A percentile compares a stretch with the other conserved stretches of the same genome.
Conservation (phyloP, 805 yeast species). For the Candida odintsovae region DNA sequence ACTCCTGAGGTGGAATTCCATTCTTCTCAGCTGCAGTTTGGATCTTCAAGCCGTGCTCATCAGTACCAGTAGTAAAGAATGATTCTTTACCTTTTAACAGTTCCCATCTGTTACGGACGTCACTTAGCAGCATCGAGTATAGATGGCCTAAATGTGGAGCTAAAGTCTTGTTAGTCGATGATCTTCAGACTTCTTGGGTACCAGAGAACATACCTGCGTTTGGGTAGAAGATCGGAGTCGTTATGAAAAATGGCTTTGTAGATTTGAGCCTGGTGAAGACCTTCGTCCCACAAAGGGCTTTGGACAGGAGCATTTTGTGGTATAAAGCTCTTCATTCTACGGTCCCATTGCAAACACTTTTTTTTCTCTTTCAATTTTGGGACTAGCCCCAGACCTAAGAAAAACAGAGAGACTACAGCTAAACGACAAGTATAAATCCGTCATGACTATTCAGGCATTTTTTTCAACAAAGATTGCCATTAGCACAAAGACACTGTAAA, state of each 20-base stretch:
- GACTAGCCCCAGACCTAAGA: background rate
- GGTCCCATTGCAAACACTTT: background rate
- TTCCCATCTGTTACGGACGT: slow-evolving; percentile 73
- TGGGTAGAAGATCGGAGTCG: slow-evolving; percentile 95
- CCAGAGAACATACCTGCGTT: slow-evolving; percentile 52
- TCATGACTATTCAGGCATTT: background rate
- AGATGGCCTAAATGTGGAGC: slow-evolving; percentile 92
- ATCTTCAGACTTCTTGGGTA: background rate
- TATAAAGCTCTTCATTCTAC: background rate
- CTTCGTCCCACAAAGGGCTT: background rate
- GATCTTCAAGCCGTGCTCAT: slow-evolving; percentile 93
- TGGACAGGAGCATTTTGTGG: background rate
- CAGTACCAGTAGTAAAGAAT: slow-evolving; percentile 84
- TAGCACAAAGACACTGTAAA: slow-evolving; percentile 89
- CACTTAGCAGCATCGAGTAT: slow-evolving; percentile 81
- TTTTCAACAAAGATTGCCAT: slow-evolving; percentile 79
- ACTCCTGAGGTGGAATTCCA: slow-evolving; percentile 49
- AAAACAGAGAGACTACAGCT: background rate
- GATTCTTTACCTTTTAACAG: slow-evolving; percentile 36
- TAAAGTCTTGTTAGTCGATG: background rate
- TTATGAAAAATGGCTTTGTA: slow-evolving; percentile 39
- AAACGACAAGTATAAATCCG: background rate
- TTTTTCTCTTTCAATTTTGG: background rate
- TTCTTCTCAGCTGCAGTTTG: slow-evolving; percentile 71
- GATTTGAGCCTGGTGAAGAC: background rate